Conservation (phyloP, 1,284 basidiomycete species). For the Coniferiporia sulphurascens region DNA sequence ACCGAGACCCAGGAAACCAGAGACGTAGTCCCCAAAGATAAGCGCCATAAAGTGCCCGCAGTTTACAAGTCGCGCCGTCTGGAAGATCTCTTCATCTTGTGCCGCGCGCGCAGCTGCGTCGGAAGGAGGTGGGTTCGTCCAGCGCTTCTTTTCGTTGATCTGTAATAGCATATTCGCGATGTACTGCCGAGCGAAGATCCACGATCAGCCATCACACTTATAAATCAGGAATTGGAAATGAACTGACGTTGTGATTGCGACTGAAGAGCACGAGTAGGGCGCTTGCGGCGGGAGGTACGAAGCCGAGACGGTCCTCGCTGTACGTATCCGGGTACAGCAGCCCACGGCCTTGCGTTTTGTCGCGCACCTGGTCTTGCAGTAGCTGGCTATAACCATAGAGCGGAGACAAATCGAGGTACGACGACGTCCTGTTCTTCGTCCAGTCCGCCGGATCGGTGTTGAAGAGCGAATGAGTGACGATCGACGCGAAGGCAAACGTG, state of each 20-base stretch:
- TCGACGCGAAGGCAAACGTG: conserved; percentile 43
- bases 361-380: conserved; percentile 35
- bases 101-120: conserved; percentile 27
- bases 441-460: conserved; percentile 34
- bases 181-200: conserved; percentile 36
- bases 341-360: conserved; percentile 38
- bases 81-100: conserved; percentile 53
- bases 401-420: conserved; percentile 45
- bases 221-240: neutral
- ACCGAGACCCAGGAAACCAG: conserved; percentile 40
- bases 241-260: conserved; percentile 24
- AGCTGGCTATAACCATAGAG: conserved; percentile 33
- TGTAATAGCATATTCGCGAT: conserved; percentile 48
- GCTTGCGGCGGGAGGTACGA: conserved; percentile 34
- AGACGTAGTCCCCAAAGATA: conserved; percentile 44
- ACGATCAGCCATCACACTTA: neutral
- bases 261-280: conserved; percentile 34
- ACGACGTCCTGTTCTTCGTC: conserved; percentile 49
- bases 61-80: conserved; percentile 49
- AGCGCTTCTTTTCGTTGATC: conserved; percentile 44
- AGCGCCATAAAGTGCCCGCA: conserved; percentile 41
- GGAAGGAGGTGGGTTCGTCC: conserved; percentile 32
- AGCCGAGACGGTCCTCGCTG: conserved; percentile 43
- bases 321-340: conserved; percentile 40
- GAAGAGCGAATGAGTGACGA: conserved; percentile 45